Conservation (phyloP, 768 basidiomycete species). For the Rhizopogon rudus region DNA sequence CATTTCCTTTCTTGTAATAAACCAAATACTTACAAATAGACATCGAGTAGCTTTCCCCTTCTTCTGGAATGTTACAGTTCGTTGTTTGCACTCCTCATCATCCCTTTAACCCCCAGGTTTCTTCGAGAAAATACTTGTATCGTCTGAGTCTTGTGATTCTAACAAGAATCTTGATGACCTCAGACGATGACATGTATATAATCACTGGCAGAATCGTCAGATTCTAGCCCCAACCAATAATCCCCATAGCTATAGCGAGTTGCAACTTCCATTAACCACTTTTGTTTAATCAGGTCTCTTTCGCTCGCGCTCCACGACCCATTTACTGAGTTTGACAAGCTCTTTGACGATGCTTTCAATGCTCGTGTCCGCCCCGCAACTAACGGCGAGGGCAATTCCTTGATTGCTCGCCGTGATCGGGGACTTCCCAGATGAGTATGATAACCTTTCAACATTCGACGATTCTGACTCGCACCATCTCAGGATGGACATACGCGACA, state of each 20-base stretch:
- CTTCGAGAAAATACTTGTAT: neutral
- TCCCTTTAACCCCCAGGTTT: neutral
- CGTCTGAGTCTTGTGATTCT: neutral
- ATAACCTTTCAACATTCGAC: neutral
- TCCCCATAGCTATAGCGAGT: neutral
- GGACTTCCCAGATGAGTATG: conserved; percentile 24
- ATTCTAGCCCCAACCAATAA: neutral
- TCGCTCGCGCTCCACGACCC: conserved; percentile 30
- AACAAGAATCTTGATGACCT: too few relatives aligned
- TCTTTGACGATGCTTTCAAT: conserved; percentile 33
- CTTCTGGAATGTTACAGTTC: neutral
- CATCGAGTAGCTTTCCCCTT: too few relatives aligned
- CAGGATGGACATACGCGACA: conserved; percentile 56
- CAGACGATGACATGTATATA: neutral
- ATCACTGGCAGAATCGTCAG: neutral
- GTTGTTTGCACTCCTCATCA: neutral
- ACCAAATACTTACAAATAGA: too few relatives aligned
- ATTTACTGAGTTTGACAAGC: conserved; percentile 36
- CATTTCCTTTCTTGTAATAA: too few relatives aligned
- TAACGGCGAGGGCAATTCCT: conserved; percentile 8
- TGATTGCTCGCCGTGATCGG: neutral
- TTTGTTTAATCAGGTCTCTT: conserved; percentile 16
- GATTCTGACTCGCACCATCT: neutral
- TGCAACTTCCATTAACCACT: neutral
- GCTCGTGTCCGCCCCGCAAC: conserved; percentile 17